Evolutionary conservation across 805 yeast species (phyloP).

Genomic region (Metschnikowia henanensis): DNA sequence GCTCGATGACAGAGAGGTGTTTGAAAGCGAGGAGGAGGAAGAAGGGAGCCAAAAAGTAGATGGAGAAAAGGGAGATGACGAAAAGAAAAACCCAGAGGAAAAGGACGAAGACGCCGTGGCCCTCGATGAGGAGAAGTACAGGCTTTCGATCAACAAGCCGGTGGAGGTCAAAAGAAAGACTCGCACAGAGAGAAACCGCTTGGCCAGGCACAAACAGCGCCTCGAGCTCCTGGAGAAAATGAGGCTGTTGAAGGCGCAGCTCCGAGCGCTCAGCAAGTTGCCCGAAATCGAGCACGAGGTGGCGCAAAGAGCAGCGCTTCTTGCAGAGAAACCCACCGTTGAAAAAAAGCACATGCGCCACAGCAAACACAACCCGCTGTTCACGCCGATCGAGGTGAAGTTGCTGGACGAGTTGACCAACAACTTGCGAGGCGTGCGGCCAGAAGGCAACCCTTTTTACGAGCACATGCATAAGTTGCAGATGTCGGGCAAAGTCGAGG

Average conservation of each 20-base stretch:
- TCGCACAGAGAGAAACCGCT: conserved; percentile 70
- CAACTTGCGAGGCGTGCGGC: conserved; percentile 77
- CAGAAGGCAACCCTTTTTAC: conserved; percentile 85
- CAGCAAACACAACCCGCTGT: conserved; percentile 43
- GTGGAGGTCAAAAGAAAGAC: conserved; percentile 73
- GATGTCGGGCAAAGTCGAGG: conserved; percentile 81
- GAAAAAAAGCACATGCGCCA: conserved; percentile 26
- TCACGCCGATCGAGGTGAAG: conserved; percentile 67
- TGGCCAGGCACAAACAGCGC: conserved; percentile 61
- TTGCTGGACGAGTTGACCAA: conserved; percentile 86
- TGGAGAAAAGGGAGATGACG: too few relatives aligned
- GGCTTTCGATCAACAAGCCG: conserved; percentile 71
- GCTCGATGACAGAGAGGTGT: conserved; percentile 57
- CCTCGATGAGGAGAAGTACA: conserved; percentile 35
- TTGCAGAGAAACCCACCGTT: conserved; percentile 19
- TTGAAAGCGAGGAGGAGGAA: conserved; percentile 26
- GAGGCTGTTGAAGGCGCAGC: conserved; percentile 57
- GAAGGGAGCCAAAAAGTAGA: too few relatives aligned
- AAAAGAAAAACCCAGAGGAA: too few relatives aligned
- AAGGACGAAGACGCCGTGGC: too few relatives aligned
- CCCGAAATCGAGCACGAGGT: conserved; percentile 29
- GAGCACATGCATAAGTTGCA: conserved; percentile 84
- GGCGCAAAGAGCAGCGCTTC: conserved; percentile 31
- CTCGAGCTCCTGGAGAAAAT: conserved; percentile 54
- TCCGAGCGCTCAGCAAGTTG: conserved; percentile 52